phyloP scores from a whole-genome alignment of 495 filamentous ascomycete species.

The Aspergillus diversus region DNA sequence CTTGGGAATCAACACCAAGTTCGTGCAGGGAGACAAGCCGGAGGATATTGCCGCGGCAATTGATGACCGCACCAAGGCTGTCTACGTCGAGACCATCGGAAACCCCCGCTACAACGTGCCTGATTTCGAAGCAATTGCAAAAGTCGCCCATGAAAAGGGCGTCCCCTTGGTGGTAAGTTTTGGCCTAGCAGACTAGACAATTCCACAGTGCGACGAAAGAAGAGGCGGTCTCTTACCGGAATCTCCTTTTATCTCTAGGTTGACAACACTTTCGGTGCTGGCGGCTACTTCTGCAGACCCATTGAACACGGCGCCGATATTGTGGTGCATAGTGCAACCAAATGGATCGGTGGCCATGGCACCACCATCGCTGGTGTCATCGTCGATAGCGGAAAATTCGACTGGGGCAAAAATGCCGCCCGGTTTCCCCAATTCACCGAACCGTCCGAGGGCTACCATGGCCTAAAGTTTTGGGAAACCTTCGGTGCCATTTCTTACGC shows the following conservation, averaged over 20 bases:
- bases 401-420: slow-evolving; percentile 88
- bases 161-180: slow-evolving; percentile 79
- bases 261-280: slow-evolving; percentile 97
- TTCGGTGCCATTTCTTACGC: slow-evolving; percentile 86
- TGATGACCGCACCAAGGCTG: slow-evolving; percentile 95
- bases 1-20: slow-evolving; percentile 87
- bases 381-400: slow-evolving; percentile 91
- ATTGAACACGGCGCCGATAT: slow-evolving; percentile 96
- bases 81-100: slow-evolving; percentile 94
- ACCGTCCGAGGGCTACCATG: slow-evolving; percentile 92
- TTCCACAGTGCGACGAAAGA: not conserved
- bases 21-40: slow-evolving; percentile 81
- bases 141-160: slow-evolving; percentile 77
- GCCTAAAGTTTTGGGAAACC: slow-evolving; percentile 95
- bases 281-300: slow-evolving; percentile 86
- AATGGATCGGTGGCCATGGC: slow-evolving; percentile 98
- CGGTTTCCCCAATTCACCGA: slow-evolving; percentile 95
- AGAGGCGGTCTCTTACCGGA: not conserved
- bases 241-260: slow-evolving; percentile 50
- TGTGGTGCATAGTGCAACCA: slow-evolving; percentile 93
- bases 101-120: slow-evolving; percentile 96
- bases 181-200: slow-evolving; percentile 16
- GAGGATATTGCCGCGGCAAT: slow-evolving; percentile 83
- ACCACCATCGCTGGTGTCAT: slow-evolving; percentile 93
- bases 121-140: slow-evolving; percentile 82